Conservation (phyloP, 306 rosid genomes). For the Quercus alba region DNA sequence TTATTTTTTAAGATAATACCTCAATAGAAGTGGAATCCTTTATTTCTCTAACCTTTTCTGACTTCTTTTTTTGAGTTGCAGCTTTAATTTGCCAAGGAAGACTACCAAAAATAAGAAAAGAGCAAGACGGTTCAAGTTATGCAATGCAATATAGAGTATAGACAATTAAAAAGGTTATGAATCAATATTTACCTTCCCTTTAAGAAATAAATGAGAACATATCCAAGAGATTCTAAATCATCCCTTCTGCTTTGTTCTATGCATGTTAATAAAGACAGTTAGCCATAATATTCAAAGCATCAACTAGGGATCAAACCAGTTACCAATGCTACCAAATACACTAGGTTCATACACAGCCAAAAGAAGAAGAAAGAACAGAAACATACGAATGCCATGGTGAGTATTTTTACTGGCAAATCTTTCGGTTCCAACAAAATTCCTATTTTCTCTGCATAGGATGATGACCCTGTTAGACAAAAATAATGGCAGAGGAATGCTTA, state of each 20-base stretch:
- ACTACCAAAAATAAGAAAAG: background rate
- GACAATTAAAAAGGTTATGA: background rate
- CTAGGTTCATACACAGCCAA: background rate
- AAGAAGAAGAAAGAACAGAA: background rate
- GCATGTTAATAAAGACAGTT: background rate
- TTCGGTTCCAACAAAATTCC: background rate
- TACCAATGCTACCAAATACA: background rate
- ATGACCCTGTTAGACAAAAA: background rate
- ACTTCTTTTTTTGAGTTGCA: background rate
- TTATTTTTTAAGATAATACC: background rate
- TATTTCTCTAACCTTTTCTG: background rate
- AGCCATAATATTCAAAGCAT: background rate
- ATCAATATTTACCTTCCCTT: background rate
- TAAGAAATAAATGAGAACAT: background rate
- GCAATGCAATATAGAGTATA: background rate
- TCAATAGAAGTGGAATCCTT: background rate
- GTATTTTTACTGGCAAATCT: background rate
- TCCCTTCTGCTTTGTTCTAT: background rate
- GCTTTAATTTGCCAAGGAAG: constrained; percentile 3
- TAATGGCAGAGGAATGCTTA: background rate
- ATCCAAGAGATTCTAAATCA: constrained; percentile 2
- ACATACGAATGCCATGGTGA: background rate
- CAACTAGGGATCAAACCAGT: background rate
- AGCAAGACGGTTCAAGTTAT: background rate
- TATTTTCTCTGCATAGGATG: background rate